Base-by-base conservation (phyloP, 2,329 filamentous ascomycete genomes). In the Aureobasidium sp. region DNA sequence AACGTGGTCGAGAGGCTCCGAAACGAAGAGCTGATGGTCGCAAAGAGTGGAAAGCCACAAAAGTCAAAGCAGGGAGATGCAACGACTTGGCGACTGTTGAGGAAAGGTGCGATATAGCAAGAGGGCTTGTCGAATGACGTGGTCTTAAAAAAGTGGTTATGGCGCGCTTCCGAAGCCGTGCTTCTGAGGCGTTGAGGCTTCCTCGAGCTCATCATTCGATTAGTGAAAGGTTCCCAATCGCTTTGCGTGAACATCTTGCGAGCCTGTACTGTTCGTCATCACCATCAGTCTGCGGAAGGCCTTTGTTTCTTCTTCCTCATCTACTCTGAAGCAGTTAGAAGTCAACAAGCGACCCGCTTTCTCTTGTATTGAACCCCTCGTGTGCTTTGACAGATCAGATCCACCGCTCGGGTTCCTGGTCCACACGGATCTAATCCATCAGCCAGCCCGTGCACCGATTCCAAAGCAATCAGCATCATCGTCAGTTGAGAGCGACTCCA, bases 361-460 rank as follows among this genome's bases (percentile, higher is more conserved):
- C 37, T 61, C 57, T 52, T 34, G 23, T n/a, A 20, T 42, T 20
- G 46, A 58, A 58, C 42, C 55, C 42, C 42, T 58, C 55, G 55
- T 58, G 55, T 37, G 46, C 57, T 51, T 20, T 60, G 57, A 39
- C 57, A 60, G 44, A 51, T 42, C 46, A 37, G 57, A 60, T 60
- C 46, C 57, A 60, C 55, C 32, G 27, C 39, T 58, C 56, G 56
- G 56, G 44, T 48, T 59, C 56, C 44, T 60, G 44, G 57, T 60
- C 34, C 44, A 60, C 57, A 60, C 57, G 57, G 57, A 60, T 60
- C 57, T 60, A 42, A 60, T 60, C 41, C 39, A 46, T 47, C 39
- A 44, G 52, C 36, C 44, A 59, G 57, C 57, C 57, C 57, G 57
- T 60, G 57, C 57, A 57, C 53, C 29, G 53, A 44, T 57, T 27